Conservation (phyloP, 2,329 filamentous ascomycete species). For the Zymoseptoria tritici region DNA sequence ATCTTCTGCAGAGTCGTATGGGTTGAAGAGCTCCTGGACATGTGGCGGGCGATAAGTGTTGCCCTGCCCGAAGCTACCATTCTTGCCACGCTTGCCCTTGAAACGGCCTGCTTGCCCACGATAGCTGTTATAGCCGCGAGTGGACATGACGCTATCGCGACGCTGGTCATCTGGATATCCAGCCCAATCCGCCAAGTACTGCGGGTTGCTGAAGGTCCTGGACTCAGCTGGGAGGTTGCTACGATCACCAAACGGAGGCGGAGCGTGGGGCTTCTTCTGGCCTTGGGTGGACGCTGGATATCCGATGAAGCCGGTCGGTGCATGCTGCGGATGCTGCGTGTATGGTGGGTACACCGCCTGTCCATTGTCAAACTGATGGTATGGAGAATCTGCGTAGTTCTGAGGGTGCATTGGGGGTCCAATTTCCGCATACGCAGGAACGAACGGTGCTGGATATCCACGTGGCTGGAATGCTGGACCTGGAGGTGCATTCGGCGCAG, state of each 20-base stretch:
- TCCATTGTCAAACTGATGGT: background rate
- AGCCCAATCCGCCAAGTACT: background rate
- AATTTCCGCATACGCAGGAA: background rate
- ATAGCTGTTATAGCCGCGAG: background rate
- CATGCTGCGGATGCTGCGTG: background rate
- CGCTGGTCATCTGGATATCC: background rate
- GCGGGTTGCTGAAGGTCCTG: constrained; percentile 1
- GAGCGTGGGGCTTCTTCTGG: background rate
- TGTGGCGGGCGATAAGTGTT: background rate
- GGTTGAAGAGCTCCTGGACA: background rate
- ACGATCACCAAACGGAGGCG: background rate
- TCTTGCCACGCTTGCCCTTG: background rate
- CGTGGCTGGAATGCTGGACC: background rate
- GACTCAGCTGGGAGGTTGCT: constrained; percentile 1
- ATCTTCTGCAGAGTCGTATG: background rate
- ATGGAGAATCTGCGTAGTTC: background rate
- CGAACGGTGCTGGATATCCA: background rate
- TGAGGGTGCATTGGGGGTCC: background rate
- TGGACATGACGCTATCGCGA: background rate
- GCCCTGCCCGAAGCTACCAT: background rate
- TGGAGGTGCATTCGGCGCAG: background rate
- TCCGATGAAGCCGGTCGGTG: background rate
- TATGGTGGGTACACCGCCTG: background rate
- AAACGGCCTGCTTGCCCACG: background rate
- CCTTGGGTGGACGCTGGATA: background rate